These are phyloP conservation scores for Arctium lappa DNA, from an alignment of 129 eudicot species.

Conservation along the genomic window DNA sequence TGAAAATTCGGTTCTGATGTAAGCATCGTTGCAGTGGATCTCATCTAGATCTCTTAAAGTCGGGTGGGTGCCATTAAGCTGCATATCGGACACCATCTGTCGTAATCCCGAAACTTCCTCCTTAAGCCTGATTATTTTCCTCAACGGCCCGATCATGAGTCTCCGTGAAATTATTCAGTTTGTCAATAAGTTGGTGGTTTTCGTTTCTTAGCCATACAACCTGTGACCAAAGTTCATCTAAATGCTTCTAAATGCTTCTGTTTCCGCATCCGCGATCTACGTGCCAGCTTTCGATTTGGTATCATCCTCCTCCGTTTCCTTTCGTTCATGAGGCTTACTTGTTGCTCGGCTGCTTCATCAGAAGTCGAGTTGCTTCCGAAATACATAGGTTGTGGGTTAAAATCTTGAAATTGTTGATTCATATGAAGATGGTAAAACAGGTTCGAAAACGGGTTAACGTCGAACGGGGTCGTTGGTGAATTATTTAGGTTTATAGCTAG, in stretches of 20 bases:
- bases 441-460: too few relatives aligned
- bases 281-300: constrained; percentile 93
- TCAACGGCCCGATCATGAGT: constrained; percentile 62
- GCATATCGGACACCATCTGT: constrained; percentile 72
- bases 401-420: too few relatives aligned
- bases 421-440: too few relatives aligned
- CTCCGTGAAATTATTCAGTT: constrained; percentile 64
- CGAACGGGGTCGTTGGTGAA: too few relatives aligned
- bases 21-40: too few relatives aligned
- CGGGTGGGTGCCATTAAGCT: constrained; percentile 38
- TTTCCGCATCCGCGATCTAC: constrained; percentile 41
- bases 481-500: not conserved
- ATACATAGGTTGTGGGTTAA: too few relatives aligned
- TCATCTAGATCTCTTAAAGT: too few relatives aligned
- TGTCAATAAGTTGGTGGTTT: constrained; percentile 8
- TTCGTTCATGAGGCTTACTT: constrained; percentile 73
- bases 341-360: constrained; percentile 95
- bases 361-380: constrained; percentile 49
- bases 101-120: constrained; percentile 80
- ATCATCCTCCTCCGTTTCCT: constrained; percentile 95
- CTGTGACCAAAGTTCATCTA: too few relatives aligned
- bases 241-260: too few relatives aligned
- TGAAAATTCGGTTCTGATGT: too few relatives aligned
- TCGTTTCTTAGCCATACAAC: too few relatives aligned
- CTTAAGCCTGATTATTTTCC: constrained; percentile 76